Base-by-base conservation (phyloP, 78 protist species). In the Tieghemostelium lacteum region DNA sequence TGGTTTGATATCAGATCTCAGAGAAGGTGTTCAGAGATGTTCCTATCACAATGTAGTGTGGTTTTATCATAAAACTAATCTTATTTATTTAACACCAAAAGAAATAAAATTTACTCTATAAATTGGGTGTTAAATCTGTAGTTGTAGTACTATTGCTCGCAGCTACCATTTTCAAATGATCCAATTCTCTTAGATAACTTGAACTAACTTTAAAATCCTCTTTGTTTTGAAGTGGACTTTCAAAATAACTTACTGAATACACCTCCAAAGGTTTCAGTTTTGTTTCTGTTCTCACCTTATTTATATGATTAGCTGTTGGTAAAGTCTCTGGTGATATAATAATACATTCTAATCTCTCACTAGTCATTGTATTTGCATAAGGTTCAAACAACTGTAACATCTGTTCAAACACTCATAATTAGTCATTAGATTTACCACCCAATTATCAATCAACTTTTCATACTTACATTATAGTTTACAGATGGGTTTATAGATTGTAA, bases 11-110 rank as follows among this genome's bases (percentile, higher is more conserved):
- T 45, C 22, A 4, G 97, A 95, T 49, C 33, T n/a, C 22, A 78
- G 95, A 73, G 97, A 93, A 2, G 92, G 85, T n/a, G 88, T 96
- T 29, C 94, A 92, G 10, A 92, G 98, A 34, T 64, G 93, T 22
- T 96, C 95, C 2, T 96, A 85, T 72, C 26, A 39, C 6, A 97
- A 97, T 50, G 69, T 96, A 14, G 96, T 96, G 14, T 5, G 63
- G 16, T n/a, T 96, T 39, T 86, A 72, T 86, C 34, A 28, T 33
- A 69, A 83, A 60, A 26, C 91, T 14, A 83, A 83, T 60, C 33
- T 70, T 42, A 36, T 83, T 17, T 83, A 54, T 67, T 54, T 78
- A 45, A 55, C 45, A 52, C 88, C 88, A 12, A 78, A 67, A 40
- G 12, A 54, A 52, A 71, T 52, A 2, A n/a, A n/a, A n/a, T n/a